These are phyloP conservation scores for Elasticomyces elasticus DNA, from an alignment of 495 filamentous ascomycete genomes.

Conservation along the genomic window DNA sequence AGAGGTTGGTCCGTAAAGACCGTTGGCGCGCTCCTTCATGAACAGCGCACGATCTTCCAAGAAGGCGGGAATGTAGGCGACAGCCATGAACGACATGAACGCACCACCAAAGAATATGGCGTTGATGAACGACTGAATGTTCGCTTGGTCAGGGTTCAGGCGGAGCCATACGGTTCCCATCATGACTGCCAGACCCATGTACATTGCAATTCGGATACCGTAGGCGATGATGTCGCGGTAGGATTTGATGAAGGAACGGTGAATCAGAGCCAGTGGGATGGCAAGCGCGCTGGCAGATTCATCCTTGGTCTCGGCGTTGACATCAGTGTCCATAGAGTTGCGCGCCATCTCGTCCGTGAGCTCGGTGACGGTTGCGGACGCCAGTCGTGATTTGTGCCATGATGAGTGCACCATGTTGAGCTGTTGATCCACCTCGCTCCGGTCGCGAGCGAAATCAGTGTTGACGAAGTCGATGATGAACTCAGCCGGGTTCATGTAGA, in stretches of 20 bases:
- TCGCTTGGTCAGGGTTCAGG: constrained; percentile 49
- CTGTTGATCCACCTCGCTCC: constrained; percentile 31
- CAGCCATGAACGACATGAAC: constrained; percentile 89
- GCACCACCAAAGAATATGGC: constrained; percentile 74
- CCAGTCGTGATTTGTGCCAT: constrained; percentile 33
- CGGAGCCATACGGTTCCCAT: constrained; percentile 81
- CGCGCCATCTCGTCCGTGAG: constrained; percentile 26
- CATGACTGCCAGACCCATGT: constrained; percentile 72
- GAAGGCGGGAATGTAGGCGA: constrained; percentile 69
- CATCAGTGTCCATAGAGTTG: constrained; percentile 21
- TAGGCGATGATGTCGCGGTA: constrained; percentile 75
- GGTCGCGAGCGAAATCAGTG: constrained; percentile 53
- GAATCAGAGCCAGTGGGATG: constrained; percentile 47
- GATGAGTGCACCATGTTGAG: constrained; percentile 36
- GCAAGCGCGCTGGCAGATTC: constrained; percentile 22
- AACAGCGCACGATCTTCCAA: constrained; percentile 67
- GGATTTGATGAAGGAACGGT: constrained; percentile 66
- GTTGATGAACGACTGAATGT: constrained; percentile 70
- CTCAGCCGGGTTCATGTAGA: constrained; percentile 67
- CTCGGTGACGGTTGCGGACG: constrained; percentile 18
- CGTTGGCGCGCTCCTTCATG: constrained; percentile 71
- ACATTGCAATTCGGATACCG: constrained; percentile 74
- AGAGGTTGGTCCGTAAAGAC: constrained; percentile 60
- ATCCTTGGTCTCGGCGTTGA: constrained; percentile 24
- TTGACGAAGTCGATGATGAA: constrained; percentile 66